Evolutionary conservation across 2,329 filamentous ascomycete species (phyloP), one percentile per base, ranked within the genome.

Genomic region (Curvularia spicifera): DNA sequence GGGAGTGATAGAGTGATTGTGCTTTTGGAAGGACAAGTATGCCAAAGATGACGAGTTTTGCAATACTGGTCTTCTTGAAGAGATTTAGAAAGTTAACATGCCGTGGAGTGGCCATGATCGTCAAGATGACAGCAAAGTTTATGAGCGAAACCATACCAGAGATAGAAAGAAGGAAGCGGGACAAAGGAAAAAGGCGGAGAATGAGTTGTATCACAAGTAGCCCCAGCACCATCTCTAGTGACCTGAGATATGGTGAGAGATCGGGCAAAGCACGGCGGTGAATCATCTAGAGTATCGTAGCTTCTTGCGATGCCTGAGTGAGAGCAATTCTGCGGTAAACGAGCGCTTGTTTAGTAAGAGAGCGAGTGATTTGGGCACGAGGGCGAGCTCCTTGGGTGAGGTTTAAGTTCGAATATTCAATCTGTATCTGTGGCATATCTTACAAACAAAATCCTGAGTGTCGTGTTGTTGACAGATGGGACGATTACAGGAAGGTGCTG

Each of bases 1-100:
- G 60, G 31, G 69, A 68, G 35, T 69, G 56, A 15, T 65, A 51
- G 12, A 64, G 58, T 24, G 65, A 56, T 15, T 53, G 42, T 7
- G 52, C 53, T 2, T 29, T 12, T 6, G 50, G 57, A 0, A 50
- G 9, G 26, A 49, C 54, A 9, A 46, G 37, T 1, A 52, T 31
- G 3, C 53, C 28, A 20, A 50, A 4, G 3, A 13, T 22, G 2
- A 47, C 24, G 5, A 51, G 5, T 12, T 6, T 57, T 12, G 29
- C 18, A 12, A 37, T 22, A 5, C 10, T 31, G 4, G 31, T 9
- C 15, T 13, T n/a, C 26, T 31, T n/a, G 31, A 12, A 46, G 10
- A 20, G 0, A 12, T 45, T 18, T 46, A 52, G 50, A 0, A 22
- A 13, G 1, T 15, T 7, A 8, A 6, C 33, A 10, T 47, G 46